Base-by-base conservation (phyloP, 306 rosid genomes). In the Vigna trinervia region DNA sequence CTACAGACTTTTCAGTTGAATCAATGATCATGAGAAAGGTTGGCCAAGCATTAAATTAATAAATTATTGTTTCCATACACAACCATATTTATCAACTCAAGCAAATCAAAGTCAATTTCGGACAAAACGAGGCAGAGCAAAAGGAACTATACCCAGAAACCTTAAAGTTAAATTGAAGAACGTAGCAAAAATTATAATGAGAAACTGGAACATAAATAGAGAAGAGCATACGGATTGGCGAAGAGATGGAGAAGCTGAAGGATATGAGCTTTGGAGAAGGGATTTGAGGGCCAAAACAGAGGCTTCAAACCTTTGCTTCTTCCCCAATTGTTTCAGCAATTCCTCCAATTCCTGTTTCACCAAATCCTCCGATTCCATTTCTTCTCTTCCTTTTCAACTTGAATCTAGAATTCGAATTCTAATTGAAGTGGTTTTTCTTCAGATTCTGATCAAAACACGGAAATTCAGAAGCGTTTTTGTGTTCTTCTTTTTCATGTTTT, bases 231-330 rank as follows among this genome's bases (percentile, higher is more conserved):
- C 96, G 66, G 81, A 86, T 86, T 88, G 85, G 50, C 88, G 94
- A 14, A 95, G 86, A 19, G 91, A 61, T 0, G 86, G 91, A 13
- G 98, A 89, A 66, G 97, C 91, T n/a, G 91, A 82, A 20, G 87
- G 78, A 45, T 86, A 95, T 11, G 77, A 51, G 19, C 71, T 74
- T 39, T 71, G 88, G 46, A 92, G 88, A 50, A 95, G 87, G 43
- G 89, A 88, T 62, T 78, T 75, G 36, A 92, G 87, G 71, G 88
- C 48, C 59, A 87, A 80, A 75, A 95, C 88, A 54, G 96, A 91
- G n/a, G 82, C 74, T 70, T 91, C 96, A 76, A 93, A 93, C 14
- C 84, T 84, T 1, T 34, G 95, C 88, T 91, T 93, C 89, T 88
- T 93, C 63, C 89, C 89, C 38, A 93, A 82, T 58, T 87, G 91